Evolutionary conservation across 257 asterid species (phyloP).

Genomic region (Cynanchum wilfordii): DNA sequence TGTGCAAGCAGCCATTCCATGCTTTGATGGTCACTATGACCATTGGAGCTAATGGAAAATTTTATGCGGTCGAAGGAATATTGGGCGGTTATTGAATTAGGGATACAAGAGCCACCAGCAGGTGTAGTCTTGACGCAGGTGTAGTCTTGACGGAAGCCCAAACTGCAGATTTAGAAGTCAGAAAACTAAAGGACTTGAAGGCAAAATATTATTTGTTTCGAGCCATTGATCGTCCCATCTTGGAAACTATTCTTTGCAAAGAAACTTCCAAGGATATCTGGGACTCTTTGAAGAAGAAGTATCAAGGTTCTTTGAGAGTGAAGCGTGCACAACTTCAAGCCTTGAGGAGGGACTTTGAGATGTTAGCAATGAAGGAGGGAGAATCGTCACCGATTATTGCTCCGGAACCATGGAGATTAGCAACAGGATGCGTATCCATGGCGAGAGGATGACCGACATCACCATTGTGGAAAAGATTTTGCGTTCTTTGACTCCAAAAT

Average conservation of each 20-base stretch:
- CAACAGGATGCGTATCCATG: background rate
- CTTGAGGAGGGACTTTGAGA: no score
- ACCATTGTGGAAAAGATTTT: background rate
- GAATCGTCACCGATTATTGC: background rate
- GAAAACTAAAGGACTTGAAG: background rate
- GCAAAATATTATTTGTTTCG: background rate
- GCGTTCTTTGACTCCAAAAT: background rate
- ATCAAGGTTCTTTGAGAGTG: background rate
- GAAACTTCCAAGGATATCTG: background rate
- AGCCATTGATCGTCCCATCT: background rate
- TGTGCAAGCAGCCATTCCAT: no score
- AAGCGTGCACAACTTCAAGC: background rate
- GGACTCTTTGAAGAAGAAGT: background rate
- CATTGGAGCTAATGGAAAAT: no score
- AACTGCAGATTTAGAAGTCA: background rate
- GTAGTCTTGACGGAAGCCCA: background rate
- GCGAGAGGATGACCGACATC: background rate
- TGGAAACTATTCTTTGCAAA: background rate
- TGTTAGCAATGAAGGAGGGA: background rate
- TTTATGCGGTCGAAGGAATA: no score
- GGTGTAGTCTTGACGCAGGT: no score
- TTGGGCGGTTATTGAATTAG: background rate
- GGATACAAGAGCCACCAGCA: background rate
- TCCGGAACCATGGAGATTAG: constrained; percentile 12
- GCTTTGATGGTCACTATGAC: no score